Base-by-base conservation (phyloP, 371 early-diverging fungal species). In the Rhizopus sp. region DNA sequence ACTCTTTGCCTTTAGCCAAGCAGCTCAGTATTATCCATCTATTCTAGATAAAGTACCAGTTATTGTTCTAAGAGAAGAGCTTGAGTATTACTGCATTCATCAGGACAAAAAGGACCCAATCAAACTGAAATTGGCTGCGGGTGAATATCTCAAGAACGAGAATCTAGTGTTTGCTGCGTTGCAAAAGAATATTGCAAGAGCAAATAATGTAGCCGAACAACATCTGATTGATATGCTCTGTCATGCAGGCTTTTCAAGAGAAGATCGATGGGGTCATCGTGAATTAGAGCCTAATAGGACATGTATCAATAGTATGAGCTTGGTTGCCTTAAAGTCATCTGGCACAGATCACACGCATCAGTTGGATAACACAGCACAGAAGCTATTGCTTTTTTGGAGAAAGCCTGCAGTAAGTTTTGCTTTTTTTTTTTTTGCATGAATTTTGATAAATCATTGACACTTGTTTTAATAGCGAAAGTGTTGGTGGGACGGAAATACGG, bases 171-270 rank as follows among this genome's bases (percentile, higher is more conserved):
- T 90, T 73, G 79, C 83, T 42, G 85, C 88, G 13, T 63, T 90
- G 7, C 83, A 86, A 57, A 78, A 87, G 33, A 86, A 86, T 32
- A 85, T 87, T 56, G 70, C 81, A 37, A 75, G 86, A 62, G 86
- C 84, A 40, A 86, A 88, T 57, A 89, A 88, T 55, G 79, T 83
- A 32, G 91, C 90, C 12, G 90, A 90, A 62, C 88, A 85, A 59
- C 89, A 90, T 72, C 70, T 92, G 54, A 88, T 92, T 41, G 91
- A 92, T 63, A 92, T 92, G 90, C 81, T 92, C n/a, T 90, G 93
- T 62, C 80, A 88, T 57, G 88, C 90, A 37, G 93, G 91, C 30
- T 92, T 92, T 59, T 72, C 78, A 38, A 78, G 85, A 38, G 84
- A 89, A 17, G 88, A 88, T 52, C 71, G 78, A 40, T 92, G 93